Base-by-base conservation (phyloP, 345 rosid genomes). In the Brassica carinata region DNA sequence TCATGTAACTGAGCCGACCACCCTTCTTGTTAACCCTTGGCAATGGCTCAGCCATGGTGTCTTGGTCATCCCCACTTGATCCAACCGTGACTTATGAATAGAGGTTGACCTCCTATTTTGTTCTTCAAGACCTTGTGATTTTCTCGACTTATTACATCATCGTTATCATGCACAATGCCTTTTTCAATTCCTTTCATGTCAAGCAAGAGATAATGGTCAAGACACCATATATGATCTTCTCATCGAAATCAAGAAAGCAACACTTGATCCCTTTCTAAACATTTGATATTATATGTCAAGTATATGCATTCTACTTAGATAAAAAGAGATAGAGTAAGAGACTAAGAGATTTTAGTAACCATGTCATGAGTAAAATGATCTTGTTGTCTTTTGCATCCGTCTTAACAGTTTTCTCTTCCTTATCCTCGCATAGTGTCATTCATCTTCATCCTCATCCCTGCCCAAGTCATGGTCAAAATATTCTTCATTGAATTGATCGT, bases 401-500 rank as follows among this genome's bases (percentile, higher is more conserved):
- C 29, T 75, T 53, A 8, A 40, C 68, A 17, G 75, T 57, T 64
- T 79, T 67, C 11, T 79, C 83, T 53, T 73, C 51, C 61, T 83
- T 82, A 11, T 77, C 84, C 18, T 87, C 88, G 7, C 90, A 2
- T 79, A 84, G 68, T 86, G 79, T 40, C 75, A 18, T 17, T 87
- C 84, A 23, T 79, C 86, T 7, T 87, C 87, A 7, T 86, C 86
- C 13, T 83, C 85, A 40, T 74, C 77, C 11, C 80, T 71, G 5
- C 68, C 77, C 80, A 81, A 70, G 77, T 71, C 84, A 65, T 81
- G 77, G 15, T 81, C 83, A 36, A 81, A 80, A 19, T 85, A 80
- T 58, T 88, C 85, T 70, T 87, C 88, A 64, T 64, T 75, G 73
- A 81, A 81, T 10, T 87, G 82, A 29, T 83, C 81, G 62, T 86